phyloP scores from a whole-genome alignment of 768 basidiomycete genomes.

The Dacryopinax spathularia region DNA sequence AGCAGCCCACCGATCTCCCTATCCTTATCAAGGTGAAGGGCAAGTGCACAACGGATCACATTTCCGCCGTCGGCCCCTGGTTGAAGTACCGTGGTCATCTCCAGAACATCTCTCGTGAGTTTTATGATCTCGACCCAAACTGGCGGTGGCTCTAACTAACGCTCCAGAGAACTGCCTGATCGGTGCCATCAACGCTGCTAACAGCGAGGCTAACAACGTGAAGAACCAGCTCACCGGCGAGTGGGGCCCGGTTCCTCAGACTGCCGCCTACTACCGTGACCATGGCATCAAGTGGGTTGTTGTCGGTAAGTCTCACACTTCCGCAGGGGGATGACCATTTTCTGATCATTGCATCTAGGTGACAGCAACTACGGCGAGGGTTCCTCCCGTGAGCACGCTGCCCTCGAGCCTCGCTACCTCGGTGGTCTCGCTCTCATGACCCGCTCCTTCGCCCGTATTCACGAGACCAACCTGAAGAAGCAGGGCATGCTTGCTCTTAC shows the following conservation, averaged over 20 bases:
- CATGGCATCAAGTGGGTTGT: conserved; percentile 92
- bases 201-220: conserved; percentile 90
- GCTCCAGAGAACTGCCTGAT: conserved; percentile 6
- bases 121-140: background rate
- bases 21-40: conserved; percentile 80
- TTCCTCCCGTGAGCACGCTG: conserved; percentile 93
- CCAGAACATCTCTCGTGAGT: conserved; percentile 81
- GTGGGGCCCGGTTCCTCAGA: conserved; percentile 71
- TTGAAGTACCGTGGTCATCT: conserved; percentile 97
- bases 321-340: background rate
- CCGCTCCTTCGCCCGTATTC: conserved; percentile 91
- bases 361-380: conserved; percentile 95
- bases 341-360: conserved; percentile 8
- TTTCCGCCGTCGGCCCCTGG: conserved; percentile 96
- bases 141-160: too few species aligned
- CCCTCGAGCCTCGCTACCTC: conserved; percentile 89
- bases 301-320: conserved; percentile 40
- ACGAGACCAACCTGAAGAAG: conserved; percentile 98
- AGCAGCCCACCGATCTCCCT: conserved; percentile 52
- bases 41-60: conserved; percentile 99
- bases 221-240: conserved; percentile 81
- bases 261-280: conserved; percentile 79
- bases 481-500: conserved; percentile 96
- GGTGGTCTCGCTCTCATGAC: conserved; percentile 81
- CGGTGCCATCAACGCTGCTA: conserved; percentile 79